A percentile compares a stretch with the other conserved stretches of the same genome.
Evolutionary conservation across 345 rosid species (phyloP).

Genomic region (Hevea brasiliensis): DNA sequence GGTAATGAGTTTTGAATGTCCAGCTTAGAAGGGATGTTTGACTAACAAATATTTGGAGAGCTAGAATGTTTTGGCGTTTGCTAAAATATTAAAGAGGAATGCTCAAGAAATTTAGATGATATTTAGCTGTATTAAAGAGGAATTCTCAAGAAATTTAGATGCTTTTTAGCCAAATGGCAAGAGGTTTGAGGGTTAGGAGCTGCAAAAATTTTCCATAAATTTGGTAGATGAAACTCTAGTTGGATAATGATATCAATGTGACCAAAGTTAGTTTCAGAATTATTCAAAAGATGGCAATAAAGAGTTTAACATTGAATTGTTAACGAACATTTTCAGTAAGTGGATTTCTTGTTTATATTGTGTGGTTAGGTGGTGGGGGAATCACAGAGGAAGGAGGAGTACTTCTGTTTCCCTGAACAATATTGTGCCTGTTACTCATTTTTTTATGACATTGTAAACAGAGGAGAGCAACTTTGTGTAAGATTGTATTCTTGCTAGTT

Average conservation of each 20-base stretch:
- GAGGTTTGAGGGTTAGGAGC: neutral
- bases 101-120: too few relatives aligned
- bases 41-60: too few relatives aligned
- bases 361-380: slow-evolving; percentile 72
- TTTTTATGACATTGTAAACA: slow-evolving; percentile 80
- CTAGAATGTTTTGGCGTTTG: too few relatives aligned
- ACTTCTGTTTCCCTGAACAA: slow-evolving; percentile 69
- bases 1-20: too few relatives aligned
- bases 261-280: neutral
- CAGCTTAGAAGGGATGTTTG: too few relatives aligned
- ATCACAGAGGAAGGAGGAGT: slow-evolving; percentile 83
- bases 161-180: neutral
- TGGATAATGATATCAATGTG: neutral
- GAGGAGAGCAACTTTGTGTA: slow-evolving; percentile 87
- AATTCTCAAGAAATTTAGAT: too few relatives aligned
- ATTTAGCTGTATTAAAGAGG: too few relatives aligned
- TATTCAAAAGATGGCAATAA: neutral
- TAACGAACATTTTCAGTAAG: neutral
- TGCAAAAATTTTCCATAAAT: too few relatives aligned
- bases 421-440: slow-evolving; percentile 88
- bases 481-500: slow-evolving; percentile 17
- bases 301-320: too few relatives aligned
- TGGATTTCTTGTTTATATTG: neutral
- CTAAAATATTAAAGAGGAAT: too few relatives aligned
- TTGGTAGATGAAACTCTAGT: neutral